Evolutionary conservation across 148 eudicot species (phyloP).

Genomic region (Limonium bicolor): DNA sequence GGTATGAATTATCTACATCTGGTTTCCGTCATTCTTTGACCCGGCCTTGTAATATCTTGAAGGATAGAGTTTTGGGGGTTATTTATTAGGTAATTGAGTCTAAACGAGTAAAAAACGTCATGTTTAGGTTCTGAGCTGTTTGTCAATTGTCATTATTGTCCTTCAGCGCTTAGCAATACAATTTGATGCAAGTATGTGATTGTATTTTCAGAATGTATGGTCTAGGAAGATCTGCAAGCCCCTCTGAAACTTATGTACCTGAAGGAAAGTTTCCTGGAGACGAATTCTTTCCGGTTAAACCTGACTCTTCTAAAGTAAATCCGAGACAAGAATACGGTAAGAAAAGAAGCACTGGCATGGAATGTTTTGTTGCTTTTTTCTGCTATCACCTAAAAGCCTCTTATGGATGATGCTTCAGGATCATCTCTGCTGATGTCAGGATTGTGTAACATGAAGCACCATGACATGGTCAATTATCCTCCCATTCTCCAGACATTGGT

Average conservation of each 20-base stretch:
- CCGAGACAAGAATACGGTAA: conserved; percentile 2
- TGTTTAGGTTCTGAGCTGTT: too few relatives aligned
- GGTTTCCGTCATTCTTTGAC: too few relatives aligned
- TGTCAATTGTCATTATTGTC: too few relatives aligned
- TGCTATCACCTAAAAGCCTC: too few relatives aligned
- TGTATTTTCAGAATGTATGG: background rate
- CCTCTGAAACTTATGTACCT: conserved; percentile 1
- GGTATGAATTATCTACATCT: too few relatives aligned
- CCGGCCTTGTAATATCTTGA: too few relatives aligned
- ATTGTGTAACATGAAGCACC: background rate
- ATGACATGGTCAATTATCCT: conserved; percentile 18
- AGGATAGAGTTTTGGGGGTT: too few relatives aligned
- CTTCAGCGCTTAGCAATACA: background rate
- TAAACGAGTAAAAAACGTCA: too few relatives aligned
- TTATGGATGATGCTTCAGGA: too few relatives aligned
- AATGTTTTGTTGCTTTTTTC: background rate
- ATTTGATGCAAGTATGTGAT: background rate
- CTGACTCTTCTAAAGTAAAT: background rate
- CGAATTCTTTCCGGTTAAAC: background rate
- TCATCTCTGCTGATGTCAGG: background rate
- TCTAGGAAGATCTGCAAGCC: background rate
- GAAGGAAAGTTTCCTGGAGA: background rate
- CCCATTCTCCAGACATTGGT: conserved; percentile 8
- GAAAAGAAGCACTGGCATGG: background rate
- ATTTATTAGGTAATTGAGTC: too few relatives aligned